Base-by-base conservation (phyloP, 106 monocot species). In the Dioscorea alata region DNA sequence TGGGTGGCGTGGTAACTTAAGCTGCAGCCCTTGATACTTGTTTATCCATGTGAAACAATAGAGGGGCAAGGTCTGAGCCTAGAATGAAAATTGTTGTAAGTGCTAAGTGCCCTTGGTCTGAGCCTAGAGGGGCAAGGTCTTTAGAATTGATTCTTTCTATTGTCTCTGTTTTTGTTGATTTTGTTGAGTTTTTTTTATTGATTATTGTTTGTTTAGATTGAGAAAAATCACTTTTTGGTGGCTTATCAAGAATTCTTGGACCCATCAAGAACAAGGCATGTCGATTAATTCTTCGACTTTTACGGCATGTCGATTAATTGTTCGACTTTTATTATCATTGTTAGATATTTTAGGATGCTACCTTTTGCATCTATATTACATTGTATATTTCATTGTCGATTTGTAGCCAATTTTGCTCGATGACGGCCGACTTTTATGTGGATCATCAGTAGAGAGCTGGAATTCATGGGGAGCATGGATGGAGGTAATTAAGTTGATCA, bases 401-500 rank as follows among this genome's bases (percentile, higher is more conserved):
- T 57, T 74, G 59, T 70, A 91, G 99, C 99, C 97, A 22, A 61
- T 92, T 22, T 82, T 99, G 83, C 75, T 92, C 0, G 74, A 85
- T 8, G 82, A 92, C 63, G 92, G 97, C 15, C 74, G 74, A 4
- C 74, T 99, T 14, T 71, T 92, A 17, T 99, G 97, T 66, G 92
- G 92, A 66, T 99, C 97, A 19, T 99, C 99, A 10, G 93, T 99
- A 7, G 99, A 99, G 60, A 93, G 93, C 69, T 99, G 93, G 99
- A 99, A 99, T 62, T 99, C 99, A 23, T 99, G 99, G 99, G 99
- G 99, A 68, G 79, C 99, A 60, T 90, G 99, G 99, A 74, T 87
- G 74, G 99, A 99, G 92, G 93, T 93, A 81, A 23, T 8, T 15
- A 8, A 33, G 8, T 50, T 48, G 1, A 21, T 22, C 59, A 20